Evolutionary conservation across 768 basidiomycete species (phyloP).

Genomic region (Agaricus bisporus): DNA sequence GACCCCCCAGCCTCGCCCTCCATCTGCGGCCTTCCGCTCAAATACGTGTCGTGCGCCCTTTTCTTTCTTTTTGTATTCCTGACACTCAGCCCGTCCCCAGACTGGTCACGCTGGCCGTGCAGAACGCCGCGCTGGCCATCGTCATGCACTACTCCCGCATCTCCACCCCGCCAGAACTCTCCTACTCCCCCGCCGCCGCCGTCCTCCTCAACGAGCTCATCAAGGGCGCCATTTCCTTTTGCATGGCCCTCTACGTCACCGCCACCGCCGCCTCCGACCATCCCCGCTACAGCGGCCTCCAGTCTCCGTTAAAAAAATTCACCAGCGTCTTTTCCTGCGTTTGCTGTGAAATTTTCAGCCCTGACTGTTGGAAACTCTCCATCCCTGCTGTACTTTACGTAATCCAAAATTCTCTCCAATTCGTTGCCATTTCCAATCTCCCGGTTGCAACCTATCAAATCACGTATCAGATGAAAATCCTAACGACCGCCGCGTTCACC

Average conservation of each 20-base stretch:
- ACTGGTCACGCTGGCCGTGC: constrained; percentile 82
- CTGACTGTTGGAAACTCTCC: constrained; percentile 96
- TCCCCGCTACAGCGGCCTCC: constrained; percentile 14
- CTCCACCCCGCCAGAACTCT: constrained; percentile 64
- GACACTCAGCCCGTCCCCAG: constrained; percentile 26
- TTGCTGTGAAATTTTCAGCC: constrained; percentile 72
- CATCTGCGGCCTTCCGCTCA: constrained; percentile 66
- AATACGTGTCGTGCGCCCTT: constrained; percentile 71
- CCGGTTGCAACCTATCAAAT: constrained; percentile 98
- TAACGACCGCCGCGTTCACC: constrained; percentile 92
- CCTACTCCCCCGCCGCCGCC: constrained; percentile 92
- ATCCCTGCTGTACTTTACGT: constrained; percentile 95
- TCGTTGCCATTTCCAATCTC: constrained; percentile 92
- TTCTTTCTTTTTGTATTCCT: not conserved
- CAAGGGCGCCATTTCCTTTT: constrained; percentile 88
- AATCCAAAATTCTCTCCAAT: constrained; percentile 96
- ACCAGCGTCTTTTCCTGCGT: constrained; percentile 44
- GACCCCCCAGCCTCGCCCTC: constrained; percentile 36
- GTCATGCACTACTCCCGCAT: constrained; percentile 99
- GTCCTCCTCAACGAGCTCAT: constrained; percentile 92
- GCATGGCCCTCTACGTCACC: constrained; percentile 58
- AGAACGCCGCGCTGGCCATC: constrained; percentile 93
- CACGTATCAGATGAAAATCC: constrained; percentile 97
- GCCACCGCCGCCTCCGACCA: constrained; percentile 39
- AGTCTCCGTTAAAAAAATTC: constrained; percentile 21